Percentiles rank a stretch among this genome's conserved stretches.
These are phyloP conservation scores for Cyclostephanos invisitatus DNA, from an alignment of 108 stramenopile genomes.

Conservation along the genomic window DNA sequence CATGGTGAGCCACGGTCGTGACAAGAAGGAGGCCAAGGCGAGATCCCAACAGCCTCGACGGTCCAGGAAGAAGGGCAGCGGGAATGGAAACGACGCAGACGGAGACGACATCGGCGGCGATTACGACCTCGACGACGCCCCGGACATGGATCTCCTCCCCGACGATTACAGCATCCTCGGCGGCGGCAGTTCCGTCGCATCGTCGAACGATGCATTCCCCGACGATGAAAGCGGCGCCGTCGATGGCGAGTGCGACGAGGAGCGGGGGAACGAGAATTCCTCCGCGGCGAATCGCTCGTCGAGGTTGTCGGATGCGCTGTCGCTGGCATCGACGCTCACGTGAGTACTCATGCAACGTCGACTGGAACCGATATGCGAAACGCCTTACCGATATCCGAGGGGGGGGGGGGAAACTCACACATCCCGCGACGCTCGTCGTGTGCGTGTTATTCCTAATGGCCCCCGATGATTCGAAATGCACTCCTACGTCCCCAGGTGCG, in stretches of 20 bases:
- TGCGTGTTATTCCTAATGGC: too few species aligned
- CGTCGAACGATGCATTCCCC: slow-evolving; percentile 3
- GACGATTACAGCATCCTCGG: slow-evolving; percentile 38
- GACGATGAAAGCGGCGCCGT: too few species aligned
- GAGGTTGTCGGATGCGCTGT: slow-evolving; percentile 31
- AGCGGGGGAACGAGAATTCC: slow-evolving; percentile 9
- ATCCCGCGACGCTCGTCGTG: too few species aligned
- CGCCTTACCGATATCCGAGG: too few species aligned
- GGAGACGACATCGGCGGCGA: slow-evolving; percentile 4
- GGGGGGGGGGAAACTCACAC: too few species aligned
- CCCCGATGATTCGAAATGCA: too few species aligned
- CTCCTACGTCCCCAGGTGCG: slow-evolving; percentile 13
- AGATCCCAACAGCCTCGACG: slow-evolving; percentile 10
- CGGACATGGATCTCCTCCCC: slow-evolving; percentile 31
- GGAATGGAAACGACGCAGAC: too few species aligned
- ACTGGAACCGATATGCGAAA: too few species aligned
- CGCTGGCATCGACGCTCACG: slow-evolving; percentile 25
- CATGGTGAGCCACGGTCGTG: slow-evolving; percentile 38
- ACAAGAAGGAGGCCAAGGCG: slow-evolving; percentile 26
- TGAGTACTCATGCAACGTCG: background rate
- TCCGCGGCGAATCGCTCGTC: slow-evolving; percentile 18
- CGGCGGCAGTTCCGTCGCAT: slow-evolving; percentile 14
- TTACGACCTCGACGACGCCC: slow-evolving; percentile 4
- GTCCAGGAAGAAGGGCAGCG: background rate
- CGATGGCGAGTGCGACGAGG: background rate